Conservation (phyloP, 1,139 yeast species). For the Geotrichum citri-aurantii region DNA sequence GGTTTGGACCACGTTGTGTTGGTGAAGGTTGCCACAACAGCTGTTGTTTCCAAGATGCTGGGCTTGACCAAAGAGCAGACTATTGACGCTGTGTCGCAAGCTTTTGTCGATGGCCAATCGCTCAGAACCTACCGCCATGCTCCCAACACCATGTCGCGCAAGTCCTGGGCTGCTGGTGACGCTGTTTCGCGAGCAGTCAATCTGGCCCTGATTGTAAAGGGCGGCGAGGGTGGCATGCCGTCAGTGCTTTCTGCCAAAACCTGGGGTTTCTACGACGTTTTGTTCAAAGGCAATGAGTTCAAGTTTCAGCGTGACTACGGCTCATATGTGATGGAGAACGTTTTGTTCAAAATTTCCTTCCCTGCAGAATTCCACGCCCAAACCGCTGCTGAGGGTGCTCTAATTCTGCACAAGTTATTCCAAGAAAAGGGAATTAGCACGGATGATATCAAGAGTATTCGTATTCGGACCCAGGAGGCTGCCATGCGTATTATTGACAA, state of each 20-base stretch:
- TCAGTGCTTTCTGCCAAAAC: slow-evolving; percentile 51
- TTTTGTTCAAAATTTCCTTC: slow-evolving; percentile 53
- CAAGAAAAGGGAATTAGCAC: slow-evolving; percentile 40
- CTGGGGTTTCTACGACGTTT: slow-evolving; percentile 58
- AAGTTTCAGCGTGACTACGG: slow-evolving; percentile 50
- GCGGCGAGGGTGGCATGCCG: slow-evolving; percentile 53
- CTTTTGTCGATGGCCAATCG: slow-evolving; percentile 55
- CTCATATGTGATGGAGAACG: slow-evolving; percentile 59
- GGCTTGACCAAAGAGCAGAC: slow-evolving; percentile 49
- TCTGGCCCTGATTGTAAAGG: slow-evolving; percentile 47
- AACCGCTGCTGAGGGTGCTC: slow-evolving; percentile 55
- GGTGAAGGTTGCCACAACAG: slow-evolving; percentile 57
- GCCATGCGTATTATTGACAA: slow-evolving; percentile 55
- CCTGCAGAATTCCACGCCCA: slow-evolving; percentile 69
- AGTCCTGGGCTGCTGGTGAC: slow-evolving; percentile 65
- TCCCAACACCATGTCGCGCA: slow-evolving; percentile 57
- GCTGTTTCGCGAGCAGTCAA: slow-evolving; percentile 57
- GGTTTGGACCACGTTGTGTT: slow-evolving; percentile 57
- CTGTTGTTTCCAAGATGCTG: slow-evolving; percentile 51
- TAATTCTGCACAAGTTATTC: slow-evolving; percentile 41
- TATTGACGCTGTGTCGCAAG: slow-evolving; percentile 51
- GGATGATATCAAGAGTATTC: slow-evolving; percentile 46
- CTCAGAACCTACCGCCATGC: slow-evolving; percentile 57
- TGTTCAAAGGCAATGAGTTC: slow-evolving; percentile 49
- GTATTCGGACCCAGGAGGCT: slow-evolving; percentile 54